Conservation (phyloP, 768 basidiomycete species). For the Mycena vulgaris region DNA sequence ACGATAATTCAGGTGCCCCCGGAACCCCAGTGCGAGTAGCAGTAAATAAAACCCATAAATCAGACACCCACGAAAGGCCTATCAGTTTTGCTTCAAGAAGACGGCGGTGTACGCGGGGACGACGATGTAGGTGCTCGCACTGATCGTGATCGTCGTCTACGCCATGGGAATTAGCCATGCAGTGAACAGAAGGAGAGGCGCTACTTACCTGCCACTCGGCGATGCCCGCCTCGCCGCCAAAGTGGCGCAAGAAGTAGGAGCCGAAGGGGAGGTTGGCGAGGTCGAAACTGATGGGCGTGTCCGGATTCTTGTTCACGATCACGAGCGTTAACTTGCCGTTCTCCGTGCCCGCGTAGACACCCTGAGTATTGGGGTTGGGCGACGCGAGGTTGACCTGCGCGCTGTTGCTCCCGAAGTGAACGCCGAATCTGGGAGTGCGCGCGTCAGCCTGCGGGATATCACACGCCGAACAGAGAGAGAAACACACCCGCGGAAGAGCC, state of each 20-base stretch:
- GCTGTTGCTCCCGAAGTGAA: constrained; percentile 60
- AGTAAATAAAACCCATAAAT: too few species aligned
- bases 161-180: background rate
- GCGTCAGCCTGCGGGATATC: background rate
- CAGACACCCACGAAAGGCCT: background rate
- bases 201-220: constrained; percentile 71
- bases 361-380: constrained; percentile 57
- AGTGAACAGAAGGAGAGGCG: constrained; percentile 17
- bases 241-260: constrained; percentile 68
- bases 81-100: constrained; percentile 50
- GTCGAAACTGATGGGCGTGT: constrained; percentile 55
- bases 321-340: constrained; percentile 59
- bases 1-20: too few species aligned
- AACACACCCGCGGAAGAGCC: constrained; percentile 68
- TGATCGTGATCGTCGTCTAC: constrained; percentile 42
- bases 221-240: constrained; percentile 66
- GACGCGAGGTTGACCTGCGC: constrained; percentile 62
- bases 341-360: constrained; percentile 64
- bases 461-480: background rate
- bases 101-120: constrained; percentile 56
- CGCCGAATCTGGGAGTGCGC: constrained; percentile 57
- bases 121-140: constrained; percentile 47
- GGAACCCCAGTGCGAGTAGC: too few species aligned
- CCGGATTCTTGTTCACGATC: constrained; percentile 67
- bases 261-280: constrained; percentile 64